These are phyloP conservation scores for Venturia effusa DNA, from an alignment of 2,329 filamentous ascomycete species.

Conservation along the genomic window DNA sequence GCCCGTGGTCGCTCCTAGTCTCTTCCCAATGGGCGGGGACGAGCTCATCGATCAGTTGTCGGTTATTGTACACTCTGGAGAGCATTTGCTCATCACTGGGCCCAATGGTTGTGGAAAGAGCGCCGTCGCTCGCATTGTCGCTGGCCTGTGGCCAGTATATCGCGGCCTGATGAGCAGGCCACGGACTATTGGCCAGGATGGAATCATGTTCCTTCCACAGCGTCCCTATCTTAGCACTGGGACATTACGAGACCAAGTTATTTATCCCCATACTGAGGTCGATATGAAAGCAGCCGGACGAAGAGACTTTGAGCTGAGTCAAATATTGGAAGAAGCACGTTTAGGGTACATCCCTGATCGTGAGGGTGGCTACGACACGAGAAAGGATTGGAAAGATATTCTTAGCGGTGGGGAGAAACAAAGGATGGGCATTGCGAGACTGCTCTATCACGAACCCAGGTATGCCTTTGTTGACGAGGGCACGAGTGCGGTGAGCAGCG, in stretches of 20 bases:
- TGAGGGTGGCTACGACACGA: constrained; percentile 92
- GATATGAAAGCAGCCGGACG: constrained; percentile 81
- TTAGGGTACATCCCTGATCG: constrained; percentile 83
- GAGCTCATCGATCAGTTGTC: constrained; percentile 82
- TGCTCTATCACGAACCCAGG: constrained; percentile 88
- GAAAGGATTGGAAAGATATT: constrained; percentile 98
- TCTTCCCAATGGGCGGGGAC: constrained; percentile 85
- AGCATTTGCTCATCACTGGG: constrained; percentile 89
- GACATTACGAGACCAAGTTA: constrained; percentile 90
- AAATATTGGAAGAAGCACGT: constrained; percentile 69
- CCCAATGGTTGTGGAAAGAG: constrained; percentile 92
- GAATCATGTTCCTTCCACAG: constrained; percentile 97
- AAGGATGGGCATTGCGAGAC: constrained; percentile 76
- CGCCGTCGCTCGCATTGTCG: constrained; percentile 75
- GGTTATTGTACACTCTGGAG: constrained; percentile 78
- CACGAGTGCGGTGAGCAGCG: constrained; percentile 84
- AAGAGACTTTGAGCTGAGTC: constrained; percentile 66
- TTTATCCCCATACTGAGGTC: constrained; percentile 88
- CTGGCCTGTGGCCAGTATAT: constrained; percentile 93
- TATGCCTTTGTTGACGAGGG: constrained; percentile 95
- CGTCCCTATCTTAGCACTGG: constrained; percentile 85
- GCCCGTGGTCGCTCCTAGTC: constrained; percentile 75
- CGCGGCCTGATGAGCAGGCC: constrained; percentile 84
- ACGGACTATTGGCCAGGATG: constrained; percentile 68
- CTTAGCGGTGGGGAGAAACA: constrained; percentile 97